Evolutionary conservation across 139 green algal species (phyloP).

Genomic region (Pleodorina starrii): DNA sequence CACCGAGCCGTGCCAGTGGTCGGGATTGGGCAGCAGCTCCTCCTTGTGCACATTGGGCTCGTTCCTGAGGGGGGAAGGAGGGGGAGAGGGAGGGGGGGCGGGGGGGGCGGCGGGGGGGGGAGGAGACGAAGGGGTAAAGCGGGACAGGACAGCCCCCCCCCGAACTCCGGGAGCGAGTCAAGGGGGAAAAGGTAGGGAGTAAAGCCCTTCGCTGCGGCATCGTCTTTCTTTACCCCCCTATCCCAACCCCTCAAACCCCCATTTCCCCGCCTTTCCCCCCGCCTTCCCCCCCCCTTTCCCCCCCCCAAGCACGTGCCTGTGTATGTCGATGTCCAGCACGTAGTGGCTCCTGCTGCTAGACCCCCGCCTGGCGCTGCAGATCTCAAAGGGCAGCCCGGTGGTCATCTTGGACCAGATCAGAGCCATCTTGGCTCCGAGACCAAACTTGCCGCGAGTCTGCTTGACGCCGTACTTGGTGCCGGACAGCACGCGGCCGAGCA

Average conservation of each 20-base stretch:
- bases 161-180: neutral
- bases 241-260: neutral
- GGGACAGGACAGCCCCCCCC: too few relatives aligned
- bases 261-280: neutral
- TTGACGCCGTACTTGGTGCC: slow-evolving; percentile 97
- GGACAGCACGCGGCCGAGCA: slow-evolving; percentile 93
- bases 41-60: slow-evolving; percentile 91
- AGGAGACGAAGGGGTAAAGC: too few relatives aligned
- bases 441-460: slow-evolving; percentile 88
- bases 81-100: neutral
- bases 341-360: slow-evolving; percentile 81
- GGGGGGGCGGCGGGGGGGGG: neutral
- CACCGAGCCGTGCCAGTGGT: slow-evolving; percentile 87
- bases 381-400: slow-evolving; percentile 94
- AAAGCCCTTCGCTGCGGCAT: neutral
- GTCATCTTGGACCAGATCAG: slow-evolving; percentile 98
- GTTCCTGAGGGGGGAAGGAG: slow-evolving; percentile 75
- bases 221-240: neutral
- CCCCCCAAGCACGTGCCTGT: slow-evolving; percentile 62
- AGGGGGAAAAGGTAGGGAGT: neutral
- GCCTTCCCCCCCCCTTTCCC: neutral
- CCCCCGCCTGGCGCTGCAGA: slow-evolving; percentile 74
- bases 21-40: slow-evolving; percentile 78
- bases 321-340: slow-evolving; percentile 97
- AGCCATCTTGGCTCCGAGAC: slow-evolving; percentile 98